A percentile compares a stretch with the other conserved stretches of the same genome.
These are phyloP conservation scores for Penicillium sclerotiorum DNA, from an alignment of 2,329 filamentous ascomycete genomes.

Conservation along the genomic window DNA sequence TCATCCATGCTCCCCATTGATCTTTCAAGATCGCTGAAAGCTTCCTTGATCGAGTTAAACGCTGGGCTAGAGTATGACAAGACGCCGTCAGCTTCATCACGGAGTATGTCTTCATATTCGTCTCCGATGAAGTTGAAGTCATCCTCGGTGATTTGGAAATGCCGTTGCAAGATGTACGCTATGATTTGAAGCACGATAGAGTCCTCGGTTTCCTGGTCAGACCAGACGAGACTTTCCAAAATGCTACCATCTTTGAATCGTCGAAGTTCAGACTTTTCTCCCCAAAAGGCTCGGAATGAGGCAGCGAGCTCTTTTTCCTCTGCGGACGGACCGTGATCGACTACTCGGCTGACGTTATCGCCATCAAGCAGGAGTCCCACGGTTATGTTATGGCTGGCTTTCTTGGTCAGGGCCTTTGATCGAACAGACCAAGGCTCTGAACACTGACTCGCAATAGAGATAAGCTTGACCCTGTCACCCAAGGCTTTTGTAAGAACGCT, in stretches of 20 bases:
- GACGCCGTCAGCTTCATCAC: constrained; percentile 35
- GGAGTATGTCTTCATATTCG: constrained; percentile 49
- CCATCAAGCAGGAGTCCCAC: constrained; percentile 75
- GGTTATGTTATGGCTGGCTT: constrained; percentile 46
- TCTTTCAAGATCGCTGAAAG: constrained; percentile 73
- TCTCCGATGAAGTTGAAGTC: constrained; percentile 57
- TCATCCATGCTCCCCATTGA: constrained; percentile 77
- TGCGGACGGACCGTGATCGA: constrained; percentile 85
- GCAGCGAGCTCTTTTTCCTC: constrained; percentile 83
- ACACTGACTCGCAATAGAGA: constrained; percentile 59
- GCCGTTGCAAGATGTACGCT: constrained; percentile 68
- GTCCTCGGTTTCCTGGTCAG: constrained; percentile 58
- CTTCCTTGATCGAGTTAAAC: constrained; percentile 70
- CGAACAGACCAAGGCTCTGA: constrained; percentile 52
- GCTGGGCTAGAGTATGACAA: constrained; percentile 48
- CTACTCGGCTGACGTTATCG: constrained; percentile 69
- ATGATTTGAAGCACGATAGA: constrained; percentile 80
- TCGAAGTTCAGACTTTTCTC: constrained; percentile 85
- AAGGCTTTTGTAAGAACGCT: constrained; percentile 70
- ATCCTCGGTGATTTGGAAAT: constrained; percentile 64
- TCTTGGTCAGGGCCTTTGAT: constrained; percentile 35
- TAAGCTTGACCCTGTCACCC: constrained; percentile 70
- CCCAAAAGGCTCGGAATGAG: constrained; percentile 89
- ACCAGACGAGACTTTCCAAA: constrained; percentile 88
- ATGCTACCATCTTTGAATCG: constrained; percentile 96